A percentile compares a stretch with the other conserved stretches of the same genome.
These are phyloP conservation scores for Dendrocalamus latiflorus DNA, from an alignment of 202 grass and related monocot species.

Conservation along the genomic window DNA sequence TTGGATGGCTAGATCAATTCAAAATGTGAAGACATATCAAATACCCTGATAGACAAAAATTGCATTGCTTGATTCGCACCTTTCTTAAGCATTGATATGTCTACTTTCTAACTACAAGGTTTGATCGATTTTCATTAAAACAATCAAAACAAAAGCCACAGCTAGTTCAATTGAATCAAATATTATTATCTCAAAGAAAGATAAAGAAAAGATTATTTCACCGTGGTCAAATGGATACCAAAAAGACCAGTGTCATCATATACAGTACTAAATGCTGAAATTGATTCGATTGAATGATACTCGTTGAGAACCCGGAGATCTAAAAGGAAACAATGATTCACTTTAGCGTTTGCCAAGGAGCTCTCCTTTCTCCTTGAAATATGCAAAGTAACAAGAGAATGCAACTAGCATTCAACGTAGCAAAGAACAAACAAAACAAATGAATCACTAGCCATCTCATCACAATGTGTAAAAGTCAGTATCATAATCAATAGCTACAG, in stretches of 20 bases:
- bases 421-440: too few species aligned
- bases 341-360: background rate
- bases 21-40: background rate
- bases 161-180: background rate
- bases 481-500: background rate
- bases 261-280: slow-evolving; percentile 46
- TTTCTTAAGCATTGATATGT: too few species aligned
- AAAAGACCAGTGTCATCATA: slow-evolving; percentile 48
- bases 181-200: background rate
- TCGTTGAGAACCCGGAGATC: slow-evolving; percentile 36
- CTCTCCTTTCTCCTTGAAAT: background rate
- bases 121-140: background rate
- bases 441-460: too few species aligned
- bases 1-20: slow-evolving; percentile 34
- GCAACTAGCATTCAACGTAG: background rate
- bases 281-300: slow-evolving; percentile 35
- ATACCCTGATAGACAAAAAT: background rate
- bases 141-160: background rate
- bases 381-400: background rate
- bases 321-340: slow-evolving; percentile 4
- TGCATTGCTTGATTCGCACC: background rate
- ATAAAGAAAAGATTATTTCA: background rate
- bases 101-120: background rate
- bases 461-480: too few species aligned
- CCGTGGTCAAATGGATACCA: slow-evolving; percentile 34